Conservation (phyloP, 306 rosid species). For the Rubus idaeus region DNA sequence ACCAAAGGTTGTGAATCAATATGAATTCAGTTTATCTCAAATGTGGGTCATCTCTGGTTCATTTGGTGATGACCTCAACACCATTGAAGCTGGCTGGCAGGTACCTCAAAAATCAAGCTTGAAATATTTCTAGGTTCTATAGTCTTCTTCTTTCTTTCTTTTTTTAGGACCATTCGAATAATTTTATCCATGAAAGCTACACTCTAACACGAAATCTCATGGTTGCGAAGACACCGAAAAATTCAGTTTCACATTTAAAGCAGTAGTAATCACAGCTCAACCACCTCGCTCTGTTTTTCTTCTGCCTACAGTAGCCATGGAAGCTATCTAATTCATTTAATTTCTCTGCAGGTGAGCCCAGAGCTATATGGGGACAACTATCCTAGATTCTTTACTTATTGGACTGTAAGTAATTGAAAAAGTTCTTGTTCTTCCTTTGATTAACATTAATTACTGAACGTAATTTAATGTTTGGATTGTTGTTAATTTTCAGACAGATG, state of each 20-base stretch:
- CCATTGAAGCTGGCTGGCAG: constrained; percentile 99
- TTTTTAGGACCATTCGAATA: background rate
- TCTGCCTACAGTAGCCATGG: constrained; percentile 14
- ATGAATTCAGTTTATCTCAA: constrained; percentile 96
- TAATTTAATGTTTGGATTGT: background rate
- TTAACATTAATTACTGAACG: background rate
- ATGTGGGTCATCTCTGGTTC: constrained; percentile 99
- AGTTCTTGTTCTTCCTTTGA: constrained; percentile 20
- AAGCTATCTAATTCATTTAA: constrained; percentile 37
- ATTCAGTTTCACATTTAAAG: constrained; percentile 35
- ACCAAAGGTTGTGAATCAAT: constrained; percentile 72
- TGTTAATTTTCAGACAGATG: constrained; percentile 66
- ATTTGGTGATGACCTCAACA: constrained; percentile 90
- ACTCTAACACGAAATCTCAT: background rate
- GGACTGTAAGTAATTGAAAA: constrained; percentile 71
- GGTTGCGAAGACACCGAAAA: background rate
- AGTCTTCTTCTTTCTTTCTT: too few species aligned
- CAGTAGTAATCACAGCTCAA: constrained; percentile 39
- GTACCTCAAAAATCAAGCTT: constrained; percentile 23
- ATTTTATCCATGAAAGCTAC: constrained; percentile 23
- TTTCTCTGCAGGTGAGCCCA: constrained; percentile 79
- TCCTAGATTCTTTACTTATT: constrained; percentile 93
- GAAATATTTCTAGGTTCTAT: background rate
- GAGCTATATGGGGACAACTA: constrained; percentile 91
- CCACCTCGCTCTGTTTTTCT: constrained; percentile 32